Evolutionary conservation across 192 early-diverging fungal species (phyloP).

Genomic region (Backusella liffmaniae): DNA sequence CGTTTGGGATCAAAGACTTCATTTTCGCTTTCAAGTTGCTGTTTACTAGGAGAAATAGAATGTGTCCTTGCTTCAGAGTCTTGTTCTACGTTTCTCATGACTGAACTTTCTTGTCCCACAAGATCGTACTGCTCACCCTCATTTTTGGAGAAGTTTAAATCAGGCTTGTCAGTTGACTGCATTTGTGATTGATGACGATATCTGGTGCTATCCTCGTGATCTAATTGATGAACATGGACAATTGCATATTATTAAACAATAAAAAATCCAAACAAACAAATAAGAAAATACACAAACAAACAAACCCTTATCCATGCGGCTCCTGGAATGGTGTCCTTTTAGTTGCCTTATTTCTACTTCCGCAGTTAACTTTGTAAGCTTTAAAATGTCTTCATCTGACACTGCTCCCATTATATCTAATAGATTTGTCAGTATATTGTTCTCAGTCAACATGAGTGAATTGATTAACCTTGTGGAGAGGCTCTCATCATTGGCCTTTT

Average conservation of each 20-base stretch:
- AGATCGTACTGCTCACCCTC: neutral
- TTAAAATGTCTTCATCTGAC: constrained; percentile 26
- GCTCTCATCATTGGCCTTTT: neutral
- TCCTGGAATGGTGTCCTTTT: neutral
- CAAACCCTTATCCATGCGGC: neutral
- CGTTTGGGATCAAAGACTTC: neutral
- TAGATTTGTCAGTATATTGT: neutral
- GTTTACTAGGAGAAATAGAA: neutral
- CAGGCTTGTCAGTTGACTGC: neutral
- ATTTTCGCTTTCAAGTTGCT: neutral
- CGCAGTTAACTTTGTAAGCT: constrained; percentile 15
- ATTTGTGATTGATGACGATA: constrained; percentile 5
- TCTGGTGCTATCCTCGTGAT: constrained; percentile 5
- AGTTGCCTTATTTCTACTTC: neutral
- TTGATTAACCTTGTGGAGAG: neutral
- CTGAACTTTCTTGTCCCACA: neutral
- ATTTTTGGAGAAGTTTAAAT: neutral
- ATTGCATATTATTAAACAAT: neutral
- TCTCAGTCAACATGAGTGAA: neutral
- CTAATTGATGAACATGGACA: neutral
- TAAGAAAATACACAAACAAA: neutral
- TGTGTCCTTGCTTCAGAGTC: neutral
- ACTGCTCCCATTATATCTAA: constrained; percentile 22
- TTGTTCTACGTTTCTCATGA: neutral
- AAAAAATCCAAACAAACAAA: neutral